Evolutionary conservation across 1,139 yeast genomes (phyloP).

Genomic region (Taiozyma sp.): DNA sequence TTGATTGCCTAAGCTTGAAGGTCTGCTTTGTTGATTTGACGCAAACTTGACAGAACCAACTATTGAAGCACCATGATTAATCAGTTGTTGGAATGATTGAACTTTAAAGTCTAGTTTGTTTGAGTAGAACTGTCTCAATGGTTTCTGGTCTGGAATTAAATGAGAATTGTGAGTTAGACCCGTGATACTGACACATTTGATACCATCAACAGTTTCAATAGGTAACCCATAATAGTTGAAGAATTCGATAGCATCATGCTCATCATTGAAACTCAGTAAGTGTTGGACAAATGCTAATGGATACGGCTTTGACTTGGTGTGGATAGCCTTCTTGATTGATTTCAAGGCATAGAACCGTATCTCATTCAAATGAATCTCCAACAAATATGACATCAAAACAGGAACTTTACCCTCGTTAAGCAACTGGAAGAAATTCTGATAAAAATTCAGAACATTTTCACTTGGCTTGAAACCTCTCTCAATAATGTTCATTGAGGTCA

Average conservation of each 20-base stretch:
- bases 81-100: conserved; percentile 22
- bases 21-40: neutral
- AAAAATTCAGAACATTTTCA: conserved; percentile 61
- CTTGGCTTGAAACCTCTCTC: conserved; percentile 54
- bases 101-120: conserved; percentile 46
- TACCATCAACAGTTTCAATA: conserved; percentile 36
- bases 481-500: conserved; percentile 57
- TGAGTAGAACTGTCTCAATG: conserved; percentile 53
- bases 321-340: conserved; percentile 64
- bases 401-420: conserved; percentile 55
- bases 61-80: conserved; percentile 29
- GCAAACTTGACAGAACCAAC: conserved; percentile 21
- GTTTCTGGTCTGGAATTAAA: conserved; percentile 39
- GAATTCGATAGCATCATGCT: conserved; percentile 49
- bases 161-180: conserved; percentile 45
- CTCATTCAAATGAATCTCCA: conserved; percentile 80
- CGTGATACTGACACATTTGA: conserved; percentile 49
- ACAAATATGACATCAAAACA: conserved; percentile 63
- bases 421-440: conserved; percentile 59
- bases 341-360: conserved; percentile 72
- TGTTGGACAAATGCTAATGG: conserved; percentile 41
- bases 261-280: conserved; percentile 63
- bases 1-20: neutral
- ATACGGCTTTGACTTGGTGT: conserved; percentile 67
- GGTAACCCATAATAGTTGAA: conserved; percentile 63